A percentile compares a stretch with the other conserved stretches of the same genome.
Evolutionary conservation across 2,329 filamentous ascomycete genomes (phyloP).

Genomic region (Ceratocystis harringtonii): DNA sequence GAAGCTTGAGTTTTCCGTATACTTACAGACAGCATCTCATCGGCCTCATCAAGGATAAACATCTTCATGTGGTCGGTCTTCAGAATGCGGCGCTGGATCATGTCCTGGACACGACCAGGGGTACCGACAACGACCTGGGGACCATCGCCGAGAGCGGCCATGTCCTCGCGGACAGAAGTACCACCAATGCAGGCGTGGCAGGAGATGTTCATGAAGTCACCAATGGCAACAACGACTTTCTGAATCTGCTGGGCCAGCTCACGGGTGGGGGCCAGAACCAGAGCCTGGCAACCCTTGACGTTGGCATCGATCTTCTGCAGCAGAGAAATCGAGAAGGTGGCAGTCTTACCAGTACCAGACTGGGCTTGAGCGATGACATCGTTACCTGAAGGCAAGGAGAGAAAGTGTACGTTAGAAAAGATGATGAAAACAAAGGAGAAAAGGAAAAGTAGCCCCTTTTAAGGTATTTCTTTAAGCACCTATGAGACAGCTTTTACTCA

Average conservation of each 20-base stretch:
- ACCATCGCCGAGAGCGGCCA: slow-evolving; percentile 91
- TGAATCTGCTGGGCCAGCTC: slow-evolving; percentile 99
- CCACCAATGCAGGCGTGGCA: slow-evolving; percentile 99
- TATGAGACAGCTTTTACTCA: slow-evolving; percentile 31
- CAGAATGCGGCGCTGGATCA: slow-evolving; percentile 96
- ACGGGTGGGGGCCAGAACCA: slow-evolving; percentile 94
- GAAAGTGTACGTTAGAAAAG: neutral
- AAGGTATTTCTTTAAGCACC: neutral
- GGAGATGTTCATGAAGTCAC: slow-evolving; percentile 98
- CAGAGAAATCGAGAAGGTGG: slow-evolving; percentile 97
- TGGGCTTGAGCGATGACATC: slow-evolving; percentile 99
- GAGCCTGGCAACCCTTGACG: slow-evolving; percentile 92
- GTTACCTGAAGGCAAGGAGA: slow-evolving; percentile 44
- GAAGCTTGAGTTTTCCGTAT: neutral
- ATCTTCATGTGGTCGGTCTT: slow-evolving; percentile 99
- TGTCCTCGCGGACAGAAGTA: slow-evolving; percentile 95
- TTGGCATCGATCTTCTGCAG: slow-evolving; percentile 96
- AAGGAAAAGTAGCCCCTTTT: neutral
- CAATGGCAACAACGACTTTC: slow-evolving; percentile 96
- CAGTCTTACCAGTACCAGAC: slow-evolving; percentile 99
- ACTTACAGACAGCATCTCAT: slow-evolving; percentile 91
- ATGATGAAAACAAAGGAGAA: neutral
- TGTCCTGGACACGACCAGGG: slow-evolving; percentile 95
- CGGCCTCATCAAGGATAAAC: slow-evolving; percentile 98
- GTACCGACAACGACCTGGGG: slow-evolving; percentile 97